A percentile compares a stretch with the other conserved stretches of the same genome.
These are phyloP conservation scores for Cryptosporidium muris DNA, from an alignment of 169 alveolate genomes.

Conservation along the genomic window DNA sequence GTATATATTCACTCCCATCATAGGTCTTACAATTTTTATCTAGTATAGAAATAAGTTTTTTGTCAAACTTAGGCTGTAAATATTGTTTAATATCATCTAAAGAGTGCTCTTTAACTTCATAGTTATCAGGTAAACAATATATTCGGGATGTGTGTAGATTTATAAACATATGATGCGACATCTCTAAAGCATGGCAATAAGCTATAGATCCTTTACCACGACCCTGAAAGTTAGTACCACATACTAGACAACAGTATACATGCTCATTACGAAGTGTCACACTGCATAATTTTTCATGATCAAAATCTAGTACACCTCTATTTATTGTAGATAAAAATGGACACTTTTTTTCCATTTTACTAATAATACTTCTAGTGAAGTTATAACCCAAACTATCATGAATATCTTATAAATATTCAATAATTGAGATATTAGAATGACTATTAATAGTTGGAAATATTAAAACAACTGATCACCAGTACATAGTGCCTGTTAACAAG, in stretches of 20 bases:
- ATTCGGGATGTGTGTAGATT: slow-evolving; percentile 89
- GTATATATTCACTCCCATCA: slow-evolving; percentile 94
- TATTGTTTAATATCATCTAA: slow-evolving; percentile 91
- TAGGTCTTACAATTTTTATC: slow-evolving; percentile 73
- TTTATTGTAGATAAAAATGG: slow-evolving; percentile 95
- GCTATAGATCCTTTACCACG: slow-evolving; percentile 94
- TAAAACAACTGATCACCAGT: neutral
- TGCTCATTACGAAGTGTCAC: slow-evolving; percentile 93
- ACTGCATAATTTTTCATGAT: slow-evolving; percentile 96
- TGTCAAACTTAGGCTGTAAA: slow-evolving; percentile 69
- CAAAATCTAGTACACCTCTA: slow-evolving; percentile 96
- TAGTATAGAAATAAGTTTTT: slow-evolving; percentile 79
- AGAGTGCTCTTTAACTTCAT: slow-evolving; percentile 94
- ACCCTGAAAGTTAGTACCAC: slow-evolving; percentile 97
- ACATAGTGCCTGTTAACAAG: no score
- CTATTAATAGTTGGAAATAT: neutral
- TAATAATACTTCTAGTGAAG: neutral
- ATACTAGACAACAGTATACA: slow-evolving; percentile 96
- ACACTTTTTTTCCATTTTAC: slow-evolving; percentile 77
- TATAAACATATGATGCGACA: slow-evolving; percentile 93
- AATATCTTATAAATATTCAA: neutral
- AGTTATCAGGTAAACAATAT: slow-evolving; percentile 96
- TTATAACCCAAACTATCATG: neutral
- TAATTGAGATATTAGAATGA: neutral
- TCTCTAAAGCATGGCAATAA: slow-evolving; percentile 94